Percentiles rank a stretch among this genome's conserved stretches.
Evolutionary conservation across 768 basidiomycete species (phyloP).

Genomic region (Boletellus emodensis): DNA sequence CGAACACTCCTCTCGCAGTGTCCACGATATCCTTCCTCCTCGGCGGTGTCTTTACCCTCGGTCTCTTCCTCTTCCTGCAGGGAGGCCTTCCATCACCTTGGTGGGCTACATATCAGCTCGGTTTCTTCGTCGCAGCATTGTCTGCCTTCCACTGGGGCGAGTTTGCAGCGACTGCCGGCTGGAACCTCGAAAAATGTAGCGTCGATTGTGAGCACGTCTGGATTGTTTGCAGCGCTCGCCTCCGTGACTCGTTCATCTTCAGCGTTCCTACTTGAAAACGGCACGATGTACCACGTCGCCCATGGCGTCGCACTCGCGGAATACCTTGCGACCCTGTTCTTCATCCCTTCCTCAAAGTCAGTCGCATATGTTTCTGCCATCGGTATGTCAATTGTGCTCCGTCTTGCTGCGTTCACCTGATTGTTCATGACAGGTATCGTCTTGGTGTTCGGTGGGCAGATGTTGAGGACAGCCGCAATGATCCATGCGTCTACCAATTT

Average conservation of each 20-base stretch:
- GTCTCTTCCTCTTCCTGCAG: conserved; percentile 45
- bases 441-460: conserved; percentile 67
- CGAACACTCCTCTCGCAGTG: conserved; percentile 84
- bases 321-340: conserved; percentile 68
- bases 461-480: conserved; percentile 88
- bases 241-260: conserved; percentile 2
- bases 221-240: neutral
- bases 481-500: conserved; percentile 92
- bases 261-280: conserved; percentile 96
- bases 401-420: neutral
- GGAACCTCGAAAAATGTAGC: conserved; percentile 89
- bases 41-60: conserved; percentile 65
- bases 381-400: conserved; percentile 40
- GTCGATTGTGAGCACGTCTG: conserved; percentile 73
- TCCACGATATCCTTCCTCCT: conserved; percentile 82
- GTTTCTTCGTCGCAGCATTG: conserved; percentile 81
- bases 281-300: conserved; percentile 77
- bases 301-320: conserved; percentile 76
- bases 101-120: conserved; percentile 75
- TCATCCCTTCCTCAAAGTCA: conserved; percentile 61
- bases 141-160: conserved; percentile 90
- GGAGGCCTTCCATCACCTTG: conserved; percentile 44
- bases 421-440: conserved; percentile 48
- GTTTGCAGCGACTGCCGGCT: conserved; percentile 92
- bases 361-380: conserved; percentile 52